phyloP scores from a whole-genome alignment of 2,329 filamentous ascomycete genomes.

The Fragosphaeria purpurea region DNA sequence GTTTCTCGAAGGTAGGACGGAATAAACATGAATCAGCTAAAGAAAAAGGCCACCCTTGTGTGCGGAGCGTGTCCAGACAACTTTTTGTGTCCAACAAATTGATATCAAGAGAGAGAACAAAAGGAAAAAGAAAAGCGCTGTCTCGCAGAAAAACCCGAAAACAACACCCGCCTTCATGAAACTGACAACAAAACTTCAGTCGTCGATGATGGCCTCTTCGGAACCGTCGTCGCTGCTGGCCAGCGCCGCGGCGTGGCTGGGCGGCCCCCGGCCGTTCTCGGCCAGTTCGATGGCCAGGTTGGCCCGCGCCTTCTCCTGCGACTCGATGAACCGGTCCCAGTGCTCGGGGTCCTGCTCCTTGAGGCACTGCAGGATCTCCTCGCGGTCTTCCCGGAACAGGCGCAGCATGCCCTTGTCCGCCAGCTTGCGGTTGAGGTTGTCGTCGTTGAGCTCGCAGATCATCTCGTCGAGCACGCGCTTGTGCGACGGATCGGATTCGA shows the following conservation, averaged over 20 bases:
- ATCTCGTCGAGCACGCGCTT: slow-evolving; percentile 47
- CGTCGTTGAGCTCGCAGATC: slow-evolving; percentile 52
- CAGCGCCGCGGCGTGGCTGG: background rate
- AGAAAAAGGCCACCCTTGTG: too few species aligned
- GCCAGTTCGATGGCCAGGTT: slow-evolving; percentile 30
- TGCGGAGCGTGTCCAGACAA: too few species aligned
- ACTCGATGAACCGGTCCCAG: slow-evolving; percentile 53
- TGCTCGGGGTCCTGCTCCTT: slow-evolving; percentile 55
- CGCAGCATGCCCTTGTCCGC: slow-evolving; percentile 49
- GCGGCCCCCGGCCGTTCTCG: slow-evolving; percentile 8
- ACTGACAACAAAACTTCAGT: background rate
- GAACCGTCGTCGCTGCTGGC: background rate
- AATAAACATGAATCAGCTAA: too few species aligned
- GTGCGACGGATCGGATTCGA: slow-evolving; percentile 41
- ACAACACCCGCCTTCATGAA: too few species aligned
- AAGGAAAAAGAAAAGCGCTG: background rate
- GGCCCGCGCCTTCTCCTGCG: slow-evolving; percentile 47
- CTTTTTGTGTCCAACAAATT: too few species aligned
- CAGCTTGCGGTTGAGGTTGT: slow-evolving; percentile 43
- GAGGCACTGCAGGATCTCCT: slow-evolving; percentile 37
- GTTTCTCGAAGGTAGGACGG: too few species aligned
- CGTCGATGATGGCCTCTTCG: slow-evolving; percentile 1
- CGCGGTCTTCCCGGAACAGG: slow-evolving; percentile 50
- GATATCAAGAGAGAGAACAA: background rate
- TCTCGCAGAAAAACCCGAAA: too few species aligned